Evolutionary conservation across 139 green algal species (phyloP), one percentile per base, ranked within the genome.

Genomic region (Chlorella ohadii): DNA sequence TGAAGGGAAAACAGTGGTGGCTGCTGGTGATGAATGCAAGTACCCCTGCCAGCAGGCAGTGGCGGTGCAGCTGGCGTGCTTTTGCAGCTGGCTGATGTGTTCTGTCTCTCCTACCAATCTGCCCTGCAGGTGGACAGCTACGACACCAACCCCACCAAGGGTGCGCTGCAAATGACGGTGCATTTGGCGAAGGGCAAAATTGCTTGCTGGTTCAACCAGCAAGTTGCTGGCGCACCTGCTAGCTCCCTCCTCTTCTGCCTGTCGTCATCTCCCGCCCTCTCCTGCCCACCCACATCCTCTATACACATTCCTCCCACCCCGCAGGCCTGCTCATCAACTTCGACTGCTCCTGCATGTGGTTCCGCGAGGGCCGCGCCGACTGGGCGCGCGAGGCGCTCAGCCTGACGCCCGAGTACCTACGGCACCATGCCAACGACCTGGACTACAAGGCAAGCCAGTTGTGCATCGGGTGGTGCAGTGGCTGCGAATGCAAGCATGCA

Each of bases 261-360:
- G 28, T 28, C 12, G 3, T 36, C 12, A 36, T 9, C 23, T 17
- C 28, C 1, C 23, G 6, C 39, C 63, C 63, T 28, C 28, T 28
- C 28, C 6, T 6, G 27, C 55, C 12, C 41, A 1, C 15, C 55
- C 92, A n/a, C 63, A 15, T 2, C 66, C 2, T 34, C 9, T 15
- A 11, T 28, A 1, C 33, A 51, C 66, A 3, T 47, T 17, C 34
- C 16, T 36, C 34, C 34, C 9, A 34, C 67, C 67, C 3, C 36
- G 44, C 72, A 78, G 72, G 72, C 92, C 86, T 98, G 87, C 89
- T 98, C 36, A 92, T 83, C 38, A 96, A 93, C 75, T 97, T 97
- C 83, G 95, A 98, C 89, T 98, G 95, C 86, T 92, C 83, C 79
- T 82, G 82, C 5, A 79, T 97, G 86, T 98, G 91, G 91, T 88